Percentiles rank a stretch among this genome's conserved stretches.
phyloP scores from a whole-genome alignment of 352 stramenopile genomes.

The Phytopythium delawarense region DNA sequence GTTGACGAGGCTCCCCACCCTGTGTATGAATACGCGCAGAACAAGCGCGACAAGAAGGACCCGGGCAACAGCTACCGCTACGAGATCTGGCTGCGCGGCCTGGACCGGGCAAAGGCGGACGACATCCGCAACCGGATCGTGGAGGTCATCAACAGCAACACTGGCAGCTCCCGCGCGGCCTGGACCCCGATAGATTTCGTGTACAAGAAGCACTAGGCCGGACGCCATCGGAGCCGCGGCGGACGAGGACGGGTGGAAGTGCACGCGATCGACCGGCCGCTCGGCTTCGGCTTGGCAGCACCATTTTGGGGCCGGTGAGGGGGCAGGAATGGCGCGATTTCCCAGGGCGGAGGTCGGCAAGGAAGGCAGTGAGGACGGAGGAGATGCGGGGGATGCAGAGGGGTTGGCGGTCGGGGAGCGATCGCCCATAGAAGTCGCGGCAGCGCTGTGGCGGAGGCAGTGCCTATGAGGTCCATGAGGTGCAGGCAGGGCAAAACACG shows the following conservation, averaged over 20 bases:
- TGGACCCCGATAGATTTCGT: slow-evolving; percentile 65
- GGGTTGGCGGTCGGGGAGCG: not conserved
- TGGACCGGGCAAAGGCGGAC: slow-evolving; percentile 55
- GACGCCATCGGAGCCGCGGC: not conserved
- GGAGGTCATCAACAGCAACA: slow-evolving; percentile 60
- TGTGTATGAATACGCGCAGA: slow-evolving; percentile 23
- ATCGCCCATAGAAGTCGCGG: not conserved
- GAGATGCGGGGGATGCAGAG: not conserved
- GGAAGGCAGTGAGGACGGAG: not conserved
- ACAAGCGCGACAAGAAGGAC: slow-evolving; percentile 85
- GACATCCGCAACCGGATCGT: slow-evolving; percentile 73
- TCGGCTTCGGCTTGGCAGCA: not conserved
- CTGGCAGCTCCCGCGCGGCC: slow-evolving; percentile 32
- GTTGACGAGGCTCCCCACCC: not conserved
- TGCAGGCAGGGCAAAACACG: not conserved
- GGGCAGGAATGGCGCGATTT: not conserved
- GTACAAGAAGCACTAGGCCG: slow-evolving; percentile 77
- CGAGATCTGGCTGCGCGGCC: slow-evolving; percentile 77
- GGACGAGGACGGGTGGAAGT: not conserved
- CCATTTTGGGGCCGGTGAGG: not conserved
- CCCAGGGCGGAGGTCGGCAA: not conserved
- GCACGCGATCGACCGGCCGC: not conserved
- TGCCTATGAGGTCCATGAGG: not conserved
- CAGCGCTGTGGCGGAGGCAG: not conserved
- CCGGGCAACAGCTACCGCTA: slow-evolving; percentile 82